Base-by-base conservation (phyloP, 495 filamentous ascomycete species). In the Monascus purpureus region DNA sequence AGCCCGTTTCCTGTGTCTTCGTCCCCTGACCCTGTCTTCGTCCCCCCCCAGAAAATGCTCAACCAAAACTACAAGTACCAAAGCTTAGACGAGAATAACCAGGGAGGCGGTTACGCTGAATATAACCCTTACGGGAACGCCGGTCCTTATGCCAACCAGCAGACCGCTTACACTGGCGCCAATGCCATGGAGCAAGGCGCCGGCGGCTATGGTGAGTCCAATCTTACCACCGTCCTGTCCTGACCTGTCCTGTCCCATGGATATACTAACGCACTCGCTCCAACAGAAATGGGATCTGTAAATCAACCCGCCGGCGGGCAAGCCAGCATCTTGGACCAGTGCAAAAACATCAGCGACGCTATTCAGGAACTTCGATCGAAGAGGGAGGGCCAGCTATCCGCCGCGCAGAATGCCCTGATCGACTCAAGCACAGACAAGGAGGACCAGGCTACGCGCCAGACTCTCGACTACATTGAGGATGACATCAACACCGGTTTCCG, bases 401-500 rank as follows among this genome's bases (percentile, higher is more conserved):
- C 46, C 12, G 59, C 57, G 14, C 61, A 65, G 45, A 59, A 59
- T 23, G 50, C 51, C 17, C 42, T 63, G 28, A 45, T 65, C 17
- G 60, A 62, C 32, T 60, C 60, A 3, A 57, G 51, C 45, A 62
- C 57, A 35, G 47, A 44, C 32, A 63, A 60, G 49, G 62, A 64
- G 28, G 60, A 64, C 35, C 49, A 62, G 29, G 40, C 42, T 3
- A 39, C 59, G 25, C 57, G 54, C 34, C 57, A 61, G 39, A 53
- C 42, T n/a, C 32, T 67, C 28, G 74, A 87, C 40, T 62, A 69
- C 35, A 68, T 93, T 33, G 73, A 93, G 48, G 56, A 77, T 15
- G 73, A 86, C 38, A 85, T 85, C 40, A 92, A 90, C 69, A 73
- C 70, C 27, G 59, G 72, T 16, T 93, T 92, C 54, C 77, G 78